phyloP scores from a whole-genome alignment of 306 rosid species.

The Leucaena leucocephala region DNA sequence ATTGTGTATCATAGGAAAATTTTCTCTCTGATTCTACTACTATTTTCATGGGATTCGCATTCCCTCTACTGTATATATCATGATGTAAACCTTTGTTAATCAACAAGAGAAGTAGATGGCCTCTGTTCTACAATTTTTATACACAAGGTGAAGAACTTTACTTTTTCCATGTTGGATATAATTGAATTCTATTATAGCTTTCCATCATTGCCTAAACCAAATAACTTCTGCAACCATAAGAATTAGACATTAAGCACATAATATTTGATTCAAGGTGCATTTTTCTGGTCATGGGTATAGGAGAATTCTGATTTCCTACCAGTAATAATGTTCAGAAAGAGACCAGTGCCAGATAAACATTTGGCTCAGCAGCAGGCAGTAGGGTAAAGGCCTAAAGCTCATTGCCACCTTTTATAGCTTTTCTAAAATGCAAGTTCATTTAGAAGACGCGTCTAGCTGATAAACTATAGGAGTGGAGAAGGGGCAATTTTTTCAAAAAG shows the following conservation, averaged over 20 bases:
- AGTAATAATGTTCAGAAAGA: neutral
- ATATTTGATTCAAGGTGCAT: neutral
- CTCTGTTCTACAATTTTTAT: neutral
- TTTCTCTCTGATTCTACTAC: neutral
- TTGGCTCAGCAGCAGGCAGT: slow-evolving; percentile 5
- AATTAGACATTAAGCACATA: slow-evolving; percentile 3
- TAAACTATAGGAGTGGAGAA: neutral
- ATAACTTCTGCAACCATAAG: neutral
- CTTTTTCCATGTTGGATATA: neutral
- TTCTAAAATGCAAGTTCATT: slow-evolving; percentile 33
- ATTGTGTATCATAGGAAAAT: neutral
- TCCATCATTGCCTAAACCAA: slow-evolving; percentile 7
- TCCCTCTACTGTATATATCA: neutral
- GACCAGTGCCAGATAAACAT: slow-evolving; percentile 5
- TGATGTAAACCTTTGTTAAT: neutral
- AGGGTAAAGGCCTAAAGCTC: slow-evolving; percentile 29
- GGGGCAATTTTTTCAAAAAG: slow-evolving; percentile 14
- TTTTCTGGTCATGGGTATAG: slow-evolving; percentile 4
- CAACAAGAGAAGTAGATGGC: neutral
- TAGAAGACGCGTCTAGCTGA: neutral
- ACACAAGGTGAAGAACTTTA: slow-evolving; percentile 19
- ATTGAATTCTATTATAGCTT: slow-evolving; percentile 10
- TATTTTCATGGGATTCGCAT: neutral
- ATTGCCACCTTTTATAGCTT: slow-evolving; percentile 6
- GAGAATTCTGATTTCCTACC: slow-evolving; percentile 24